Conservation (phyloP, 371 early-diverging fungal species). For the Mucor racemosus region DNA sequence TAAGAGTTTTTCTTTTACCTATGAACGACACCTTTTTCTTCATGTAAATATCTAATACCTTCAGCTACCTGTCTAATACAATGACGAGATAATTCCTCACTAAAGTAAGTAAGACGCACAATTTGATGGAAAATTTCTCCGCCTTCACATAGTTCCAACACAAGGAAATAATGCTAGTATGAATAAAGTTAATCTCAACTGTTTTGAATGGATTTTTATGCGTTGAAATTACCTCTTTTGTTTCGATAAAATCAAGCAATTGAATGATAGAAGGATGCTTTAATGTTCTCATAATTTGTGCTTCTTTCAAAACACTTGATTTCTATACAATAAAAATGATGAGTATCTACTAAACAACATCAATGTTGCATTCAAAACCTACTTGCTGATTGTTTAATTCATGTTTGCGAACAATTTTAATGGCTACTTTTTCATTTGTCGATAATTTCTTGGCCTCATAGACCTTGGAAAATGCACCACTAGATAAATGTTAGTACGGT, state of each 20-base stretch:
- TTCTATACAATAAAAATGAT: constrained; percentile 44
- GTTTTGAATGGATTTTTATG: background rate
- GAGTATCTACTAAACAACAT: background rate
- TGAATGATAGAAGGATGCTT: constrained; percentile 81
- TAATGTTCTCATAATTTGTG: constrained; percentile 81
- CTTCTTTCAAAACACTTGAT: constrained; percentile 85
- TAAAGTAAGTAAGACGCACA: constrained; percentile 60
- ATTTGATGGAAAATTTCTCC: constrained; percentile 74
- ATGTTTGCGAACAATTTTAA: constrained; percentile 78
- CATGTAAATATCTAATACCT: constrained; percentile 86
- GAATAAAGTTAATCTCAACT: background rate
- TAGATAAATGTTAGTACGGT: constrained; percentile 28
- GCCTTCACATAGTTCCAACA: constrained; percentile 52
- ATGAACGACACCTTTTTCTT: constrained; percentile 69
- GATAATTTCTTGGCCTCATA: constrained; percentile 68
- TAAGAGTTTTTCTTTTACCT: constrained; percentile 38
- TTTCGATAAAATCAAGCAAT: constrained; percentile 71
- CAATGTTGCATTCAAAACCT: constrained; percentile 14
- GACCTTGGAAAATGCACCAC: constrained; percentile 87
- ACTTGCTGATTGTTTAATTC: constrained; percentile 65
- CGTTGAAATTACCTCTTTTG: constrained; percentile 55
- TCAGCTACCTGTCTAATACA: constrained; percentile 85
- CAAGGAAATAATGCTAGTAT: constrained; percentile 31
- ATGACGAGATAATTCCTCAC: constrained; percentile 72
- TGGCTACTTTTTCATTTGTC: constrained; percentile 74